These are phyloP conservation scores for Aphanomyces euteiches DNA, from an alignment of 352 stramenopile species.

Conservation along the genomic window DNA sequence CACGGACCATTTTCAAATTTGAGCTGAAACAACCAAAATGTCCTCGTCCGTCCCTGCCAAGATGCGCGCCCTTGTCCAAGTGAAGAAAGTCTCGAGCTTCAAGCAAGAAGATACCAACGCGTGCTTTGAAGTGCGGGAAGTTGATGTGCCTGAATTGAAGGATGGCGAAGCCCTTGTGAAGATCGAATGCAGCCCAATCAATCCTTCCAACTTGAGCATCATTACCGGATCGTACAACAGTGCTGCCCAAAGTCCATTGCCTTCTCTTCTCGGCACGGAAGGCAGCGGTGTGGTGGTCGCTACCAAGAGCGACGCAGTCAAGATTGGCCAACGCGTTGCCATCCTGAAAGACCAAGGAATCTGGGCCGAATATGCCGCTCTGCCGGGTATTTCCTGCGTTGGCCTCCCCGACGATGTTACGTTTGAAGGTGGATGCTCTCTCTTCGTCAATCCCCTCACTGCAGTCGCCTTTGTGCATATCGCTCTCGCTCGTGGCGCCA, in stretches of 20 bases:
- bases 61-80: conserved; percentile 30
- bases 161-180: conserved; percentile 35
- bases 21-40: neutral
- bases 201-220: conserved; percentile 34
- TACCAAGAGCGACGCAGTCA: conserved; percentile 29
- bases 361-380: conserved; percentile 35
- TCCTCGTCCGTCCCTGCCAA: conserved; percentile 15
- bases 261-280: conserved; percentile 28
- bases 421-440: conserved; percentile 30
- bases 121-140: conserved; percentile 29
- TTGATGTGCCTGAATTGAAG: conserved; percentile 31
- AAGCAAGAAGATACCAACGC: conserved; percentile 20
- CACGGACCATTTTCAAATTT: neutral
- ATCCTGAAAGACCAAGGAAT: conserved; percentile 24
- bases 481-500: conserved; percentile 29
- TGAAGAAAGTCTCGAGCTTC: conserved; percentile 27
- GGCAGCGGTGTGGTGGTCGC: conserved; percentile 33
- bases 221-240: conserved; percentile 10
- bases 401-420: conserved; percentile 26
- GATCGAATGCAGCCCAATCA: conserved; percentile 34
- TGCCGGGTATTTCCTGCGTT: conserved; percentile 2
- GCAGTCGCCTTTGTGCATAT: conserved; percentile 35
- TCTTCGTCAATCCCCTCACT: conserved; percentile 36
- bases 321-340: conserved; percentile 28
- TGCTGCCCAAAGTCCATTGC: neutral